phyloP scores from a whole-genome alignment of 2,329 filamentous ascomycete species.

The Cladosporium sphaerospermum region DNA sequence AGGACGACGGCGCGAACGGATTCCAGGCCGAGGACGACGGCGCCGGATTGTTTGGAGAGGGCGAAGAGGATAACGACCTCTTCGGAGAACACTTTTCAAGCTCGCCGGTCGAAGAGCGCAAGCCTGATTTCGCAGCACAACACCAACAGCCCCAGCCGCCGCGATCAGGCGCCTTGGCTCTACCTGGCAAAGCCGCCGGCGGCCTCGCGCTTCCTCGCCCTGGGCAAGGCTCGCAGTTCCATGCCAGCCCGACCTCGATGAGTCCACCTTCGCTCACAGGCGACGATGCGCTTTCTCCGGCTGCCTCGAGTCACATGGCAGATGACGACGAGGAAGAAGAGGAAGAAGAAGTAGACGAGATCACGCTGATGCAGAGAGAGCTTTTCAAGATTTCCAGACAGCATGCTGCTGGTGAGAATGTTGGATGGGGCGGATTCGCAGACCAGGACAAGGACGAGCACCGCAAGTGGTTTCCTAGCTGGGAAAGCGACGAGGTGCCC shows the following conservation, averaged over 20 bases:
- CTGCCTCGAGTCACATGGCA: slow-evolving; percentile 19
- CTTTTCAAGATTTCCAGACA: slow-evolving; percentile 26
- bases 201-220: slow-evolving; percentile 23
- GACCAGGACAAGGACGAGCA: slow-evolving; percentile 33
- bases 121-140: slow-evolving; percentile 17
- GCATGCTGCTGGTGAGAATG: slow-evolving; percentile 20
- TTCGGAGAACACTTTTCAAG: slow-evolving; percentile 30
- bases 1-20: slow-evolving; percentile 4
- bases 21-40: slow-evolving; percentile 16
- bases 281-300: slow-evolving; percentile 19
- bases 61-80: slow-evolving; percentile 31
- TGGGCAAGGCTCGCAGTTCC: slow-evolving; percentile 9
- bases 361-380: slow-evolving; percentile 23
- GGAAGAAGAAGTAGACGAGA: slow-evolving; percentile 23
- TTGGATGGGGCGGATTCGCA: slow-evolving; percentile 37
- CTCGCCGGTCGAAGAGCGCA: slow-evolving; percentile 26
- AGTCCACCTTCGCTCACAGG: slow-evolving; percentile 20
- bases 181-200: slow-evolving; percentile 24
- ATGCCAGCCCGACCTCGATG: slow-evolving; percentile 16
- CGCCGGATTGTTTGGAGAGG: slow-evolving; percentile 9
- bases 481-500: slow-evolving; percentile 63
- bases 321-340: slow-evolving; percentile 23
- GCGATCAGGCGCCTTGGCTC: slow-evolving; percentile 23
- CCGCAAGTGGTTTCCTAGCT: slow-evolving; percentile 11
- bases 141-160: slow-evolving; percentile 14